Conservation (phyloP, 2,329 filamentous ascomycete species). For the Beauveria medogensis region DNA sequence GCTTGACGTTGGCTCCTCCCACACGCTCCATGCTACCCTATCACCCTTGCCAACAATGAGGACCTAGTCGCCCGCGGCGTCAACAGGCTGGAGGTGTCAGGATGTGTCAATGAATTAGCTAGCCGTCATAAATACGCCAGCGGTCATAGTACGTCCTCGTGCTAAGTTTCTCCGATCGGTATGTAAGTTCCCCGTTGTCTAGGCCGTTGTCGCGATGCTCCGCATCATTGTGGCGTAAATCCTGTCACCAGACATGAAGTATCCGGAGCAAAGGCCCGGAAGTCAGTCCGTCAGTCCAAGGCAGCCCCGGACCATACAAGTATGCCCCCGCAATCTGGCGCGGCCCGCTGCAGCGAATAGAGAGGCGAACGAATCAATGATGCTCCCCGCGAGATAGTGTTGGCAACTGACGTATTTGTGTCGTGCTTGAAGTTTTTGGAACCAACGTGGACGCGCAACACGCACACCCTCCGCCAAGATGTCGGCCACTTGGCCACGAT, state of each 20-base stretch:
- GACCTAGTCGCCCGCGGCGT: no score
- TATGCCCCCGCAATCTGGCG: background rate
- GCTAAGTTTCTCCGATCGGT: no score
- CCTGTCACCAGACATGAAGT: background rate
- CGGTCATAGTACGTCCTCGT: no score
- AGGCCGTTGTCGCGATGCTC: background rate
- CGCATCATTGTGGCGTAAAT: background rate
- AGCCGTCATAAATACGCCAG: no score
- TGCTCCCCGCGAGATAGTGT: background rate
- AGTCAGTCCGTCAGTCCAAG: background rate
- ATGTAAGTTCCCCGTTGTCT: background rate
- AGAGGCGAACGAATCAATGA: constrained; percentile 1
- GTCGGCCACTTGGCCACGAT: background rate
- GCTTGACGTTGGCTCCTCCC: no score
- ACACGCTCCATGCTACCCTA: no score
- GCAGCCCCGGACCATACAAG: background rate
- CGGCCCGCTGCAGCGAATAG: background rate
- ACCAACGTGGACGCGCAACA: background rate
- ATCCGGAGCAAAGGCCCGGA: background rate
- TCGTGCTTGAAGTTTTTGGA: background rate
- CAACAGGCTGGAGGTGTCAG: no score
- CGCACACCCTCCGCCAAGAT: background rate
- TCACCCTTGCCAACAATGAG: no score
- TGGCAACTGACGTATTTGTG: constrained; percentile 3
- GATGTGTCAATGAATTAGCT: no score